Evolutionary conservation across 352 stramenopile genomes (phyloP).

Genomic region (Pythium oligandrum): DNA sequence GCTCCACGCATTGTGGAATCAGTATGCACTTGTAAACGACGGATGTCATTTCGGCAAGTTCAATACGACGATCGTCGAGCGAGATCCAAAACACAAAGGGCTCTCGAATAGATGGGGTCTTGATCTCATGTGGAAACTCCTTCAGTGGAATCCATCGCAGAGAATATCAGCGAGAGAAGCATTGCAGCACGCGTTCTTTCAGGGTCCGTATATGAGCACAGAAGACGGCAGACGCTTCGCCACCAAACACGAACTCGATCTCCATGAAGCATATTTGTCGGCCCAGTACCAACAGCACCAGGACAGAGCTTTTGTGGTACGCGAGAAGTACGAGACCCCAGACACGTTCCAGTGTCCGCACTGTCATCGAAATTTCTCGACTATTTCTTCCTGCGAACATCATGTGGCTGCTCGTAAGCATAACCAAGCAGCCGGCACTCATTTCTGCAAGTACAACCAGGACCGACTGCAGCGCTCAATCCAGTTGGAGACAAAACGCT

Average conservation of each 20-base stretch:
- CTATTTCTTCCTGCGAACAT: slow-evolving; percentile 52
- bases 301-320: slow-evolving; percentile 50
- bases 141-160: slow-evolving; percentile 91
- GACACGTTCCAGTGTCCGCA: slow-evolving; percentile 49
- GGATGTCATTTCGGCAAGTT: slow-evolving; percentile 89
- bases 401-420: slow-evolving; percentile 50
- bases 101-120: slow-evolving; percentile 80
- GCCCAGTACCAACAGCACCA: slow-evolving; percentile 38
- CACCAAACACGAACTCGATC: slow-evolving; percentile 47
- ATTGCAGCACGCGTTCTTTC: slow-evolving; percentile 85
- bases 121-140: slow-evolving; percentile 92
- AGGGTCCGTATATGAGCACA: slow-evolving; percentile 65
- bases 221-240: slow-evolving; percentile 58
- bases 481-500: slow-evolving; percentile 8
- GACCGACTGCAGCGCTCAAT: slow-evolving; percentile 19
- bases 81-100: slow-evolving; percentile 89
- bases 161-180: slow-evolving; percentile 77
- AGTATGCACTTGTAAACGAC: slow-evolving; percentile 69
- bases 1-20: slow-evolving; percentile 50
- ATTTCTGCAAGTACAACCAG: slow-evolving; percentile 60
- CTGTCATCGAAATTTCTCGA: slow-evolving; percentile 60
- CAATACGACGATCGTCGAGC: slow-evolving; percentile 85
- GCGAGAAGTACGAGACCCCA: slow-evolving; percentile 49
- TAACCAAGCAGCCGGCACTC: slow-evolving; percentile 16
- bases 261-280: slow-evolving; percentile 64